Base-by-base conservation (phyloP, 2,329 filamentous ascomycete genomes). In the Aspergillus felis region DNA sequence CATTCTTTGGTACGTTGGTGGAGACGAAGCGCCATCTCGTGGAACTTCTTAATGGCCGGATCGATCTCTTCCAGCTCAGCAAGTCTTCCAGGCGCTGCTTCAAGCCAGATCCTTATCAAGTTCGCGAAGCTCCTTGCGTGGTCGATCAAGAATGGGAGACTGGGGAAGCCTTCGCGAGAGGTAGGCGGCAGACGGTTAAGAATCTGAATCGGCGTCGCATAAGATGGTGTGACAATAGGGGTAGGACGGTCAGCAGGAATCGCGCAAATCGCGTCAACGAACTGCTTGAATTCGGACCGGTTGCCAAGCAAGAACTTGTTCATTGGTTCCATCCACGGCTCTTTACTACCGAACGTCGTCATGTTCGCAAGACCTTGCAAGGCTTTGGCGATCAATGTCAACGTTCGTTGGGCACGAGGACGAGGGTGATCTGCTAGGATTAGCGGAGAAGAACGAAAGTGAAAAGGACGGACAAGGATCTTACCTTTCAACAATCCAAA, bases 241-340 rank as follows among this genome's bases (percentile, higher is more conserved):
- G 82, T 78, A n/a, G 81, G 82, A 51, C 85, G 82, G 50, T 92
- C 88, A 3, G 87, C 84, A 1, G 91, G 87, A 54, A 97, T 90
- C 8, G 88, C 85, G 77, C 93, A 97, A 50, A 97, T 85, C 29
- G 86, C 82, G 70, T 97, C 92, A 59, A 97, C 88, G 66, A 92
- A 97, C 50, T 87, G 84, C 71, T 92, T 95, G 74, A 97, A 91
- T 42, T 89, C 84, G 65, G 88, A 83, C 22, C 92, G 85, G 68
- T 96, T 88, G 1, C 85, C 81, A 8, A 81, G 82, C 50, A 97
- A 78, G 66, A 97, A 97, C 47, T 84, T 84, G 70, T 97, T 97
- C 93, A 97, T 97, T 0, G 92, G 92, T 76, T 96, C 92, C 92
- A 97, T 97, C 91, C 92, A 97, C n/a, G 89, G 87, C 74, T 97